Evolutionary conservation across 352 stramenopile genomes (phyloP), one percentile per base, ranked within the genome.

Genomic region (Pythium pyrilobum): DNA sequence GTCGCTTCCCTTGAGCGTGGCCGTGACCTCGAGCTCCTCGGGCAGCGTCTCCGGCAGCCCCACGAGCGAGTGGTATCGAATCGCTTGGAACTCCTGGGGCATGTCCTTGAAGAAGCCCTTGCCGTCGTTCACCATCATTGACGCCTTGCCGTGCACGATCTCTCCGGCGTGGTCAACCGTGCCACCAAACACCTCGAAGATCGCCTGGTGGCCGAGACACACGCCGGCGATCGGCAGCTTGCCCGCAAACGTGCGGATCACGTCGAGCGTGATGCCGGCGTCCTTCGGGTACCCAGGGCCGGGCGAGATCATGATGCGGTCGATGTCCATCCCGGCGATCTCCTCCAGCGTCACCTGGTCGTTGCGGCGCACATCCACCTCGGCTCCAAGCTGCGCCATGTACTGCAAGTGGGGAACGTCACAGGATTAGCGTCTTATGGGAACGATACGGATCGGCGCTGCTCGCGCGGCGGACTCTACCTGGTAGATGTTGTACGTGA

Each of bases 401-500:
- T 93, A 93, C 79, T 92, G 47, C 13, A 45, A 3, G 11, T 16
- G 34, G 4, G 3, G 9, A 11, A 18, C 6, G n/a, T n/a, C n/a
- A n/a, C n/a, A n/a, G n/a, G n/a, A n/a, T n/a, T n/a, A n/a, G n/a
- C n/a, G n/a, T n/a, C n/a, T n/a, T n/a, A n/a, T n/a, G n/a, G n/a
- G n/a, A 15, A 36, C 9, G 31, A 15, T 36, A 15, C 31, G 31
- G 52, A 40, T 27, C n/a, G 18, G 5, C 24, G 16, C 25, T 43
- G 20, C 38, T 57, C 15, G 15, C 39, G 2, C n/a, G n/a, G n/a
- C n/a, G n/a, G n/a, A n/a, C n/a, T n/a, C n/a, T 38, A 87, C 80
- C 74, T 93, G 83, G 66, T 81, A 93, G 60, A 95, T 79, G 66
- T 95, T 95, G 77, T 95, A 95, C 65, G 82, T 92, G 74, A 95